These are phyloP conservation scores for Gloeopeniophorella convolvens DNA, from an alignment of 768 basidiomycete species.

Conservation along the genomic window DNA sequence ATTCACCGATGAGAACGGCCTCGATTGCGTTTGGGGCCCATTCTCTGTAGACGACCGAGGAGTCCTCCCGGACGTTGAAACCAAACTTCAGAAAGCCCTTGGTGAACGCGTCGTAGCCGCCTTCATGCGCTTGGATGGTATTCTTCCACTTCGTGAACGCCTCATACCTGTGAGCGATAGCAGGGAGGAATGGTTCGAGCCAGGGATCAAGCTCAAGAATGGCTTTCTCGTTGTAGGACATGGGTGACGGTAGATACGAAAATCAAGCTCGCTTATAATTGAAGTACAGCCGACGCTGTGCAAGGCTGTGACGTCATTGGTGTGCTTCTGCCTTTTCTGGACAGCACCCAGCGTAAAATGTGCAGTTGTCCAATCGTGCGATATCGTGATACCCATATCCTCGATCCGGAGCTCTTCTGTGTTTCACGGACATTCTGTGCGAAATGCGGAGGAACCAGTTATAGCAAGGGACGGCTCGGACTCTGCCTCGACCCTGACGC, in stretches of 20 bases:
- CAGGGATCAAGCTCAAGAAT: slow-evolving; percentile 64
- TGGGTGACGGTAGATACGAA: slow-evolving; percentile 14
- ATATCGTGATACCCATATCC: too few relatives aligned
- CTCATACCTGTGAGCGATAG: slow-evolving; percentile 64
- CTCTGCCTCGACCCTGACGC: too few relatives aligned
- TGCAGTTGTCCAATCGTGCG: too few relatives aligned
- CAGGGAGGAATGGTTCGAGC: slow-evolving; percentile 65
- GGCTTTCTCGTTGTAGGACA: slow-evolving; percentile 47
- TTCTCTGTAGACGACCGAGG: slow-evolving; percentile 78
- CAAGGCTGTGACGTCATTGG: slow-evolving; percentile 20
- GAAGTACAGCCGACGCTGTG: not conserved
- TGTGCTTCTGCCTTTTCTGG: not conserved
- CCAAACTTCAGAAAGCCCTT: slow-evolving; percentile 78
- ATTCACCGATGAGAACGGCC: slow-evolving; percentile 88
- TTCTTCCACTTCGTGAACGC: slow-evolving; percentile 70
- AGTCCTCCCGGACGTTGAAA: slow-evolving; percentile 60
- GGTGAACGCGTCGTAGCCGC: slow-evolving; percentile 75
- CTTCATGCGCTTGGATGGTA: slow-evolving; percentile 69
- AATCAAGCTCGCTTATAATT: not conserved
- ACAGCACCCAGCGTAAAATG: not conserved
- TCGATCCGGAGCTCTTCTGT: too few relatives aligned
- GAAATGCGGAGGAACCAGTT: too few relatives aligned
- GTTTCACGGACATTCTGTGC: too few relatives aligned
- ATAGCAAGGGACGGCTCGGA: too few relatives aligned
- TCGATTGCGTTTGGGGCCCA: slow-evolving; percentile 91